Evolutionary conservation across 768 basidiomycete species (phyloP).

Genomic region (Tulasnella calospora): DNA sequence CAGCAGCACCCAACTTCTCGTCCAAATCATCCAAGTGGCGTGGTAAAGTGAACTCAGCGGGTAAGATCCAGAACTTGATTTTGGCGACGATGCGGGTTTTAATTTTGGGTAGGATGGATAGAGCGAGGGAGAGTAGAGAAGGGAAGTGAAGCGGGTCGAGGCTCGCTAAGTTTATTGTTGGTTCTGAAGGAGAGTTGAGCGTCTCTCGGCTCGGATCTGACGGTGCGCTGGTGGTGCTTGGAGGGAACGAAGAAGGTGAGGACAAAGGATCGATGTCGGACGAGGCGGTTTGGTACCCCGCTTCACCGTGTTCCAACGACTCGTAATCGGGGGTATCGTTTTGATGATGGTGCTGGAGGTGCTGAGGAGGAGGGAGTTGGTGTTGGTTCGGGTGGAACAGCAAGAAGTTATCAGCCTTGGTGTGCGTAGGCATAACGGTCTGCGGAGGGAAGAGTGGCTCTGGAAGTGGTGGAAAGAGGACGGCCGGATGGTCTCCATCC

Average conservation of each 20-base stretch:
- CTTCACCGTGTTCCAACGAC: background rate
- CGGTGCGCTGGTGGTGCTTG: background rate
- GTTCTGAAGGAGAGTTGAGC: background rate
- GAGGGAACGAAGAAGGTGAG: background rate
- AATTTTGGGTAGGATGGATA: constrained; percentile 21
- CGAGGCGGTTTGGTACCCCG: background rate
- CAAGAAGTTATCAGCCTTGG: background rate
- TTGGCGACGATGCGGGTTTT: constrained; percentile 4
- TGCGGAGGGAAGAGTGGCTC: background rate
- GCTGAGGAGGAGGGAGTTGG: background rate
- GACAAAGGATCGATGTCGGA: background rate
- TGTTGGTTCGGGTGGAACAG: background rate
- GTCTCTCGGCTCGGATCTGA: background rate
- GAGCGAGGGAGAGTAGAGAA: constrained; percentile 12
- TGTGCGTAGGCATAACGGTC: background rate
- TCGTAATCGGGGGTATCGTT: background rate
- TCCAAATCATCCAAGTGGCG: background rate
- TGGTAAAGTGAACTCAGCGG: background rate
- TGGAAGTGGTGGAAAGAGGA: background rate
- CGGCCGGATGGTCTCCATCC: background rate
- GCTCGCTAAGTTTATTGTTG: background rate
- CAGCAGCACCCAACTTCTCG: background rate
- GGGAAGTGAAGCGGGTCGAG: constrained; percentile 24
- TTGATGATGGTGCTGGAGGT: background rate
- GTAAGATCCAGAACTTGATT: constrained; percentile 2